Percentiles rank a stretch among this genome's conserved stretches.
These are phyloP conservation scores for Aphanomyces astaci DNA, from an alignment of 352 stramenopile genomes.

Conservation along the genomic window DNA sequence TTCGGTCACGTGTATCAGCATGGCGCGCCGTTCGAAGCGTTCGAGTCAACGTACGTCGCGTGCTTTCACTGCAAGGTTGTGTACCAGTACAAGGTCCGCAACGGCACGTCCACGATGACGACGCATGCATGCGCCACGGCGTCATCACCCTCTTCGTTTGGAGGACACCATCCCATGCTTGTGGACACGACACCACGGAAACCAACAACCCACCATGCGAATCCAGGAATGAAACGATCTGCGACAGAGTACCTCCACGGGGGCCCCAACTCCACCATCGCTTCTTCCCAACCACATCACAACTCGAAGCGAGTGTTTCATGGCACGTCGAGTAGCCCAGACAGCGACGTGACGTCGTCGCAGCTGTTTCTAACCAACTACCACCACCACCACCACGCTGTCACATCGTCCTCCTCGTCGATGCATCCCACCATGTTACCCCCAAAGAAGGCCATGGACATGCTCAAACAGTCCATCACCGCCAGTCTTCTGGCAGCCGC, in stretches of 20 bases:
- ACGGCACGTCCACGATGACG: conserved; percentile 23
- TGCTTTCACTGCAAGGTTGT: conserved; percentile 17
- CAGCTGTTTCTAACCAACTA: neutral
- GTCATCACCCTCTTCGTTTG: neutral
- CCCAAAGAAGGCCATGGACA: neutral
- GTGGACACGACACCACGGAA: neutral
- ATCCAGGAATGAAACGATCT: neutral
- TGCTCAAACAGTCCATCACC: conserved; percentile 11
- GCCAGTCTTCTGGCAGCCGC: neutral
- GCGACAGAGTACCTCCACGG: neutral
- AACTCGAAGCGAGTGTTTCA: no score
- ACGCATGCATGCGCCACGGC: conserved; percentile 8
- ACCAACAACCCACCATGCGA: neutral
- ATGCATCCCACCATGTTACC: neutral
- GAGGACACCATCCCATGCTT: neutral
- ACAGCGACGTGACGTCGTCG: no score
- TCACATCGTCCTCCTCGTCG: neutral
- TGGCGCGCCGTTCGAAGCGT: conserved; percentile 4
- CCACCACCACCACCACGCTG: neutral
- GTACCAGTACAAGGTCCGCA: conserved; percentile 23
- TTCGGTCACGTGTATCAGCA: conserved; percentile 19
- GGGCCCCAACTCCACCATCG: no score
- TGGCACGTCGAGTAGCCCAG: no score
- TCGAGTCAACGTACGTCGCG: conserved; percentile 17
- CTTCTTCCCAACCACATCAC: no score